Evolutionary conservation across 305 asterid species (phyloP), one percentile per base, ranked within the genome.

Genomic region (Fraxinus nigra): DNA sequence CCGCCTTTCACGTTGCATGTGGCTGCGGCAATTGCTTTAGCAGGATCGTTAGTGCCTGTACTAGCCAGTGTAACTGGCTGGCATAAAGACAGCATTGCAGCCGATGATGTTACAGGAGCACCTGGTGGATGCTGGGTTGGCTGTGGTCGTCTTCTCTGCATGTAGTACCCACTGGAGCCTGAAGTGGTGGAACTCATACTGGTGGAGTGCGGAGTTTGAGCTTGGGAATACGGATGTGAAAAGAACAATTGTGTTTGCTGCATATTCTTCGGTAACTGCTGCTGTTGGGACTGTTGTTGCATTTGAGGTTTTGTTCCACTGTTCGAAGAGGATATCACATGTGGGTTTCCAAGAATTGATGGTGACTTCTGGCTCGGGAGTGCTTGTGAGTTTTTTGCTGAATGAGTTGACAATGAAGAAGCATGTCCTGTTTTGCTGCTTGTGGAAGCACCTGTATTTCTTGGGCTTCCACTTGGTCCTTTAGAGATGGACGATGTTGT

Each of bases 381-480:
- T 0, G 95, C 77, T 2, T 90, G 79, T 0, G 88, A 82, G 84
- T 91, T 92, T 76, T 94, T 94, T 4, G 84, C 80, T 43, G 89
- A 95, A 83, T 90, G 98, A 0, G 90, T 76, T 5, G 95, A 85
- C 84, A 90, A 77, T 33, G 94, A 84, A 40, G 98, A 77, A 32
- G 90, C 86, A 76, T 91, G 96, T 75, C 87, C 82, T 2, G 81
- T 76, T 88, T 93, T 94, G 85, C 84, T 87, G 85, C 85, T 88
- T 0, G 92, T 85, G 37, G 98, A 82, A 78, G 94, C 85, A 0
- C 98, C 87, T 61, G 86, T 80, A 54, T 88, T 87, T 84, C 98
- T 91, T 10, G 99, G 99, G 84, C 99, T 96, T 78, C 97, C 97
- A 84, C 93, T 70, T 13, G 95, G 93, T 70, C 97, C 97, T 85